These are phyloP conservation scores for Termitomyces sp. DNA, from an alignment of 768 basidiomycete species.

Conservation along the genomic window DNA sequence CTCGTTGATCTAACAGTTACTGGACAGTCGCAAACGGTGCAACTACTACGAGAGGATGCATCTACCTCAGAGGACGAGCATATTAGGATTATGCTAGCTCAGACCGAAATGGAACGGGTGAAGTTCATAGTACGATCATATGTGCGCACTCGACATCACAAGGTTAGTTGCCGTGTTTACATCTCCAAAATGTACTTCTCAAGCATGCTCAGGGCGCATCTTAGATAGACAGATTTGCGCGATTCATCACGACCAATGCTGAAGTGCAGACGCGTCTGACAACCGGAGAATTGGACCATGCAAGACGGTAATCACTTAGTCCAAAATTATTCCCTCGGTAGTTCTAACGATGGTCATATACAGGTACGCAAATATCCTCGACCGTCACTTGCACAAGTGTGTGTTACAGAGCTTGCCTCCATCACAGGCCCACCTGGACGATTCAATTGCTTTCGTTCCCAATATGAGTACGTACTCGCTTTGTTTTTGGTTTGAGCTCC, in stretches of 20 bases:
- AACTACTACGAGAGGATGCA: constrained; percentile 72
- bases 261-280: constrained; percentile 78
- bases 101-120: constrained; percentile 92
- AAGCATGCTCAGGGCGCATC: constrained; percentile 19
- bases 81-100: constrained; percentile 87
- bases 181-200: constrained; percentile 7
- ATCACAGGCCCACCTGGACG: constrained; percentile 73
- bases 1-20: not conserved
- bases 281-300: constrained; percentile 78
- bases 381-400: constrained; percentile 73
- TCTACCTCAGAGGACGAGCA: constrained; percentile 90
- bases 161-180: constrained; percentile 44
- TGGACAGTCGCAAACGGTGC: constrained; percentile 72
- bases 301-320: constrained; percentile 51
- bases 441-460: constrained; percentile 64
- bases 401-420: constrained; percentile 83
- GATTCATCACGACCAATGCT: constrained; percentile 68
- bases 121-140: constrained; percentile 92
- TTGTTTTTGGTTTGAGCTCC: constrained; percentile 3
- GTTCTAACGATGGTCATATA: not conserved
- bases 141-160: constrained; percentile 79
- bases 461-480: constrained; percentile 59
- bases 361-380: constrained; percentile 75
- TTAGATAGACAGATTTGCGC: constrained; percentile 87
- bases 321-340: not conserved